Evolutionary conservation across 257 asterid genomes (phyloP).

Genomic region (Penstemon eatonii): DNA sequence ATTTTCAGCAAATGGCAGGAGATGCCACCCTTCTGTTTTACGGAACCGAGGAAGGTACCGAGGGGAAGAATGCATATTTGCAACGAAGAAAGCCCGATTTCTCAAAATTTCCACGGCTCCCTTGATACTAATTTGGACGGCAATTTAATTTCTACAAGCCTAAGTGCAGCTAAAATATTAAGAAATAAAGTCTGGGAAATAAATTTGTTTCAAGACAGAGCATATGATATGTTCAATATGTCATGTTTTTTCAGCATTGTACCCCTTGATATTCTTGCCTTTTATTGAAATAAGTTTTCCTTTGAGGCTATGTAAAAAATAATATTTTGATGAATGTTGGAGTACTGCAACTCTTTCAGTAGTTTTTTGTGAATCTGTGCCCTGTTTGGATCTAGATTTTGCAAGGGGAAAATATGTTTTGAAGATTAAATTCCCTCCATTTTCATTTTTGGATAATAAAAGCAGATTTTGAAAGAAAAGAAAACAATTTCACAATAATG

Average conservation of each 20-base stretch:
- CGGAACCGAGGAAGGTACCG: constrained; percentile 90
- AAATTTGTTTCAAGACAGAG: constrained; percentile 14
- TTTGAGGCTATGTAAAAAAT: not conserved
- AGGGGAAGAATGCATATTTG: constrained; percentile 78
- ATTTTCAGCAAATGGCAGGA: constrained; percentile 73
- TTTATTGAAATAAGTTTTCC: not conserved
- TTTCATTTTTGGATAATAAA: too few species aligned
- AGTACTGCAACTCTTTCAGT: too few species aligned
- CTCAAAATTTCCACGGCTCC: constrained; percentile 77
- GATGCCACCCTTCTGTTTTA: constrained; percentile 87
- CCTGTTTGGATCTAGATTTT: too few species aligned
- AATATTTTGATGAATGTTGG: too few species aligned
- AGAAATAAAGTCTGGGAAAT: constrained; percentile 26
- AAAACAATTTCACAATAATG: too few species aligned
- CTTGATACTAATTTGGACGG: constrained; percentile 34
- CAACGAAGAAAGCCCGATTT: constrained; percentile 74
- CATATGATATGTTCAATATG: not conserved
- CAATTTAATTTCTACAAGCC: not conserved
- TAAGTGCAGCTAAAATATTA: not conserved
- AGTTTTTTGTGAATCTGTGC: too few species aligned
- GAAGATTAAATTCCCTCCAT: too few species aligned
- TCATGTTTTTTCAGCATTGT: not conserved
- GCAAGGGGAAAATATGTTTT: too few species aligned
- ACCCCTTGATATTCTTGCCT: not conserved
- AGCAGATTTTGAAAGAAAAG: too few species aligned